Conservation (phyloP, 345 rosid genomes). For the Hevea brasiliensis region DNA sequence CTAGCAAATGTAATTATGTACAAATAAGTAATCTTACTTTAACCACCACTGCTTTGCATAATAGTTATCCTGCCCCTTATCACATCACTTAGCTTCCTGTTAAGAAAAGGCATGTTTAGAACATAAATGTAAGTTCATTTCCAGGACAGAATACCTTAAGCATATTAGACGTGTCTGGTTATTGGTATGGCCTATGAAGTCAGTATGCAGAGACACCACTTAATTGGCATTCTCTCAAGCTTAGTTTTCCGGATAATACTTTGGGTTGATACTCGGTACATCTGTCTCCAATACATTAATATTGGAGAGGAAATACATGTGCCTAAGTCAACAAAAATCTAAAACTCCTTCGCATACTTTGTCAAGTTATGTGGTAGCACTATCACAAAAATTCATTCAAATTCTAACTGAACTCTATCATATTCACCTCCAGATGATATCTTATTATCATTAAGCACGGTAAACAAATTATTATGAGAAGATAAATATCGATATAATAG, state of each 20-base stretch:
- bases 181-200: neutral
- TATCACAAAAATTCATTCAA: too few relatives aligned
- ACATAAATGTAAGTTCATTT: neutral
- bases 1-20: neutral
- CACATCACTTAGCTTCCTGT: neutral
- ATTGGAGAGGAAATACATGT: neutral
- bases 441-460: too few relatives aligned
- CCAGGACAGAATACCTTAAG: neutral
- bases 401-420: too few relatives aligned
- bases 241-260: neutral
- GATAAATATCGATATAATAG: neutral
- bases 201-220: neutral
- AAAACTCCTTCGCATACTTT: neutral
- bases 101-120: neutral
- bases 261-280: neutral
- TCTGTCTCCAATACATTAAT: neutral
- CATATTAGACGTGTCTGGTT: neutral
- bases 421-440: too few relatives aligned
- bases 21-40: neutral
- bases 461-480: constrained; percentile 1
- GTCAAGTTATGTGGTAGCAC: neutral
- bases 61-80: neutral
- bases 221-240: neutral
- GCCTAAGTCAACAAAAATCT: constrained; percentile 1
- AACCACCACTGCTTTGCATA: neutral